Conservation (phyloP, 1,284 basidiomycete genomes). For the Boletus sp. region DNA sequence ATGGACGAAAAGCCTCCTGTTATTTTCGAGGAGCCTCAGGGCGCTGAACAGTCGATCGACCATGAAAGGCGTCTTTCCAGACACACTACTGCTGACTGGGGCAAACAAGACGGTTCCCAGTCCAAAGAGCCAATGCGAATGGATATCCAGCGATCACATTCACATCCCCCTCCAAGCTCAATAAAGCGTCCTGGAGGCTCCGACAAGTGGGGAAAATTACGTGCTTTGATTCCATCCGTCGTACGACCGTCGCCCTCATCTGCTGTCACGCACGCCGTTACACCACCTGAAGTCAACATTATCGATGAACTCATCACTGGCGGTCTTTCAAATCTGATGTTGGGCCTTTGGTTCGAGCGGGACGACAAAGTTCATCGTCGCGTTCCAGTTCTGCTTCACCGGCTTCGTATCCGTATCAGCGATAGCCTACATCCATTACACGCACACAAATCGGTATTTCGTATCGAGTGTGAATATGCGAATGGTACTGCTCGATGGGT, state of each 20-base stretch:
- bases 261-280: slow-evolving; percentile 42
- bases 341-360: slow-evolving; percentile 87
- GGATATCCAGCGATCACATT: slow-evolving; percentile 38
- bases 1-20: slow-evolving; percentile 41
- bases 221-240: slow-evolving; percentile 61
- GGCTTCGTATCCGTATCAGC: slow-evolving; percentile 78
- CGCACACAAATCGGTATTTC: slow-evolving; percentile 77
- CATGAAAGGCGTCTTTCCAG: slow-evolving; percentile 13
- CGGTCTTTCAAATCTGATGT: slow-evolving; percentile 77
- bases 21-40: slow-evolving; percentile 31
- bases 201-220: slow-evolving; percentile 58
- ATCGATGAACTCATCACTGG: slow-evolving; percentile 83
- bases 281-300: slow-evolving; percentile 62
- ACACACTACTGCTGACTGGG: slow-evolving; percentile 3
- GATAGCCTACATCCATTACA: slow-evolving; percentile 83
- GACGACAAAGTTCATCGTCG: slow-evolving; percentile 85
- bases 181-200: slow-evolving; percentile 33
- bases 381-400: slow-evolving; percentile 85
- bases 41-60: slow-evolving; percentile 6
- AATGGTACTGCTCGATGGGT: slow-evolving; percentile 96
- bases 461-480: slow-evolving; percentile 96
- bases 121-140: slow-evolving; percentile 13
- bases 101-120: slow-evolving; percentile 8
- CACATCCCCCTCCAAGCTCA: slow-evolving; percentile 40
- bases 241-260: slow-evolving; percentile 30